Base-by-base conservation (phyloP, 108 stramenopile genomes). In the Cyclostephanos tholiformis region DNA sequence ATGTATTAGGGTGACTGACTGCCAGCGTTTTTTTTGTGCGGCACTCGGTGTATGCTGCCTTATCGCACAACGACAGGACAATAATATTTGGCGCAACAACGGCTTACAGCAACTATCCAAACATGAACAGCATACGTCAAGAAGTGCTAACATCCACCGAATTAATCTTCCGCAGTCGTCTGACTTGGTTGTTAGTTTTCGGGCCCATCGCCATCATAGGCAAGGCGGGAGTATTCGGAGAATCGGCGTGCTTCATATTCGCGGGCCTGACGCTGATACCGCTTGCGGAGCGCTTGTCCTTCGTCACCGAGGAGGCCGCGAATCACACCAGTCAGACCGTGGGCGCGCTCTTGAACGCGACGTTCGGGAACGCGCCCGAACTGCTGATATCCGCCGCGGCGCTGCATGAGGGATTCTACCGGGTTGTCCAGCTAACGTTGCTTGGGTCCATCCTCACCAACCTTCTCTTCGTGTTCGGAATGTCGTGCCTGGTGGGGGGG, bases 291-390 rank as follows among this genome's bases (percentile, higher is more conserved):
- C 82, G 92, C 43, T 78, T 95, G 22, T 91, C 91, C 13, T 96
- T 91, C 68, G 91, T 94, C 12, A 97, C 97, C 12, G 97, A 97
- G 83, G 94, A 97, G 83, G 93, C 96, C 22, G 94, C 94, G 20
- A 80, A 78, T 35, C 97, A 97, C 67, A 97, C 97, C 59, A 96
- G 90, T 59, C 94, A 92, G 49, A 96, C 95, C 17, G 89, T 97
- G 27, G 97, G 94, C 51, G 97, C 95, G n/a, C 69, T 97, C 32
- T 76, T 97, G 23, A 97, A 97, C 82, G 97, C 94, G 12, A 93
- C 97, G 2, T 97, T 97, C 85, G 97, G 97, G 19, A 97, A 97
- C 82, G 95, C 95, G 29, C 92, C 95, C 8, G 97, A 97, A 84
- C 59, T 97, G 19, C 69, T 97, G 22, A 95, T 97, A 68, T 90